Base-by-base conservation (phyloP, 176 grass and related monocot genomes). In the Bolboschoenus planiculmis region DNA sequence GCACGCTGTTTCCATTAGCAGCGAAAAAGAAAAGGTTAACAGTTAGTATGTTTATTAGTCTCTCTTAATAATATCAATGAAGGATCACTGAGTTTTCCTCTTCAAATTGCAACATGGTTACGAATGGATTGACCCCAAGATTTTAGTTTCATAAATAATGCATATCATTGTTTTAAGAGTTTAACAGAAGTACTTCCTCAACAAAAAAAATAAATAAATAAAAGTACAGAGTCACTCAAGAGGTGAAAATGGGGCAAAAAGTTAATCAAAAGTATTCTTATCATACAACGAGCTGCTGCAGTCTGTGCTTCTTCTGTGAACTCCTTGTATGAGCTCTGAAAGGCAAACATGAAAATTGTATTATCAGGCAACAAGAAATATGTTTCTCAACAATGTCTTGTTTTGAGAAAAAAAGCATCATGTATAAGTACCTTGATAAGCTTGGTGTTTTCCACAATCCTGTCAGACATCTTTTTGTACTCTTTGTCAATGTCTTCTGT, bases 401-500 rank as follows among this genome's bases (percentile, higher is more conserved):
- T 30, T 29, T 48, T 56, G 53, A 24, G 3, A 57, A 15, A 56
- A 33, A 15, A 56, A 33, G 1, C 14, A 85, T 46, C 35, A 44
- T 21, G 29, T 7, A 47, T 5, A 65, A 39, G 14, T 40, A 89
- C 87, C 83, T 85, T 85, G 65, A 85, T 78, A 11, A 63, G 67
- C 81, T 89, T 78, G 15, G 83, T 42, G 72, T 89, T 80, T 64
- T 85, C 87, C 23, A 39, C 73, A 20, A 89, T 85, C 78, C 66
- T 85, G 33, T 85, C 87, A 68, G 83, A 81, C 67, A 89, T 85
- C 50, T 89, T 89, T 21, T 89, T 85, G 67, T 83, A 89, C 27
- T 89, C 87, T 23, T 89, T 89, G 56, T 89, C 87, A 43, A 74
- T 55, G 20, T 89, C 87, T 42, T 83, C 83, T 34, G 87, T 83